phyloP scores from a whole-genome alignment of 495 filamentous ascomycete genomes.

The Halenospora varia region DNA sequence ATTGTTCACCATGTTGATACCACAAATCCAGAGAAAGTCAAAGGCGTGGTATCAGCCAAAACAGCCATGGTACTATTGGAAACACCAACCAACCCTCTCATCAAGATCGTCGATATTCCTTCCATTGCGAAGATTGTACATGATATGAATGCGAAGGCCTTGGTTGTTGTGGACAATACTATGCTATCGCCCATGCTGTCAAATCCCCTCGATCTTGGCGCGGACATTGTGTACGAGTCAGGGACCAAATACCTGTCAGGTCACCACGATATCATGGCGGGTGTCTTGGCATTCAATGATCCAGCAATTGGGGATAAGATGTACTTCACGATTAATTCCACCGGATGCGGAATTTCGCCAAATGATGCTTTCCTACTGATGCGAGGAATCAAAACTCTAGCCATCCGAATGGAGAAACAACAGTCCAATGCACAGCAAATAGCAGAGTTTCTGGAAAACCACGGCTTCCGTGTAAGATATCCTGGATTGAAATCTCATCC shows the following conservation, averaged over 20 bases:
- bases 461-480: conserved; percentile 93
- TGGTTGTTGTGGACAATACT: conserved; percentile 94
- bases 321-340: conserved; percentile 94
- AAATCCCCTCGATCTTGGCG: conserved; percentile 89
- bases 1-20: conserved; percentile 96
- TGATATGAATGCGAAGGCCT: conserved; percentile 69
- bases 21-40: conserved; percentile 65
- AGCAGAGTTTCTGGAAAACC: conserved; percentile 84
- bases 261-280: conserved; percentile 98
- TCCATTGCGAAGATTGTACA: conserved; percentile 71
- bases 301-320: conserved; percentile 76
- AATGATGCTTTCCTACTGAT: conserved; percentile 96
- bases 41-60: conserved; percentile 63
- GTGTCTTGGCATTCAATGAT: conserved; percentile 88
- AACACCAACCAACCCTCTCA: conserved; percentile 93
- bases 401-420: conserved; percentile 98
- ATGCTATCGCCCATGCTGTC: conserved; percentile 94
- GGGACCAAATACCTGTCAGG: conserved; percentile 97
- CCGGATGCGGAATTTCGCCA: conserved; percentile 87
- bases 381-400: conserved; percentile 91
- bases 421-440: conserved; percentile 87
- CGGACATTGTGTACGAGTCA: conserved; percentile 94
- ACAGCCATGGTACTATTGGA: conserved; percentile 96
- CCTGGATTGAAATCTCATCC: conserved; percentile 91
- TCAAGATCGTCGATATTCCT: conserved; percentile 94